Conservation (phyloP, 1,284 basidiomycete genomes). For the Butyriboletus appendiculatus region DNA sequence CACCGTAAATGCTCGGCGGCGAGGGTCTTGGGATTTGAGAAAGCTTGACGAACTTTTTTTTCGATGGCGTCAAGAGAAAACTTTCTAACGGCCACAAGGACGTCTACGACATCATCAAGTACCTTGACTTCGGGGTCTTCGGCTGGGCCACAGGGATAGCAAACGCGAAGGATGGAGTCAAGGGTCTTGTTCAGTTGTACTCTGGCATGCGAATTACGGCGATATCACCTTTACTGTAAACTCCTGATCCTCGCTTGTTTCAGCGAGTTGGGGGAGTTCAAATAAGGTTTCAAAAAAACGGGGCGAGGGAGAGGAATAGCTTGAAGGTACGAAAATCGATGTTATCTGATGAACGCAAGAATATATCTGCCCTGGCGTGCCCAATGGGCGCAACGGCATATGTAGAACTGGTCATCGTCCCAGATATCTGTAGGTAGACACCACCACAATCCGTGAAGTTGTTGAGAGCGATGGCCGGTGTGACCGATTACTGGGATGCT, state of each 20-base stretch:
- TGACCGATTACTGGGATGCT: slow-evolving; percentile 1
- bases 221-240: slow-evolving; percentile 23
- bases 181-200: slow-evolving; percentile 16
- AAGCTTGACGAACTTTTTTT: slow-evolving; percentile 8
- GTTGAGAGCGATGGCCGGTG: background rate
- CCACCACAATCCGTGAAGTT: background rate
- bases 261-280: slow-evolving; percentile 40
- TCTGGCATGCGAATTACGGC: slow-evolving; percentile 21
- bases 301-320: slow-evolving; percentile 26
- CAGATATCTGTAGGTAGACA: background rate
- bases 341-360: slow-evolving; percentile 47
- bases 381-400: slow-evolving; percentile 26
- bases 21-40: slow-evolving; percentile 19
- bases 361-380: slow-evolving; percentile 20
- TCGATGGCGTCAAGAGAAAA: slow-evolving; percentile 24
- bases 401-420: background rate
- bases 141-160: slow-evolving; percentile 19
- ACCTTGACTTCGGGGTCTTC: slow-evolving; percentile 21
- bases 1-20: slow-evolving; percentile 16
- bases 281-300: slow-evolving; percentile 48
- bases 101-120: slow-evolving; percentile 10
- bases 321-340: slow-evolving; percentile 39
- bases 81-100: slow-evolving; percentile 22
- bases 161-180: slow-evolving; percentile 23
- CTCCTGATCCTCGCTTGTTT: slow-evolving; percentile 9